These are phyloP conservation scores for Zhuliangozyma blackwelliae DNA, from an alignment of 1,139 yeast species.

Conservation along the genomic window DNA sequence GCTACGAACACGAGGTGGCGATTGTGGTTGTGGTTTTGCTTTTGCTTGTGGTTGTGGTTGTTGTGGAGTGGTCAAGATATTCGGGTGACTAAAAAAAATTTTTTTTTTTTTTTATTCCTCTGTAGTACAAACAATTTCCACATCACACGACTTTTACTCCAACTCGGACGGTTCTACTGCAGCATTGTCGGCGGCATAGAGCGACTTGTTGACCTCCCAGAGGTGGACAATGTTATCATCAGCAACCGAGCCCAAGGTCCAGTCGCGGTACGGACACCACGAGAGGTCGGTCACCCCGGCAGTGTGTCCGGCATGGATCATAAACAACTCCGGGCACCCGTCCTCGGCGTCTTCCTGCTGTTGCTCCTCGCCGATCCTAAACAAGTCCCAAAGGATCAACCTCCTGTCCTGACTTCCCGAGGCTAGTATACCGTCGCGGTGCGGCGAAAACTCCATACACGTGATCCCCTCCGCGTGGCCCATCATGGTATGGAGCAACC, in stretches of 20 bases:
- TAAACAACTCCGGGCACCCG: slow-evolving; percentile 74
- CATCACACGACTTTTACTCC: slow-evolving; percentile 4
- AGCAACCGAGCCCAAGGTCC: slow-evolving; percentile 71
- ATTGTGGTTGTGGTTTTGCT: neutral
- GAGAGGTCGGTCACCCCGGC: slow-evolving; percentile 69
- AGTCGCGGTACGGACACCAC: slow-evolving; percentile 65
- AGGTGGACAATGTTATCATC: slow-evolving; percentile 75
- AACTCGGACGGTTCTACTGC: slow-evolving; percentile 5
- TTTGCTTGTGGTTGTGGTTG: neutral
- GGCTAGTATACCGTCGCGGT: slow-evolving; percentile 66
- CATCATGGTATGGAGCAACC: slow-evolving; percentile 62
- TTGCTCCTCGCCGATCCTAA: slow-evolving; percentile 73
- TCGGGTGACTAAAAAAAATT: neutral
- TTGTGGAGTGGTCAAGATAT: neutral
- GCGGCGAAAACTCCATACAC: slow-evolving; percentile 67
- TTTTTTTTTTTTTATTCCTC: neutral
- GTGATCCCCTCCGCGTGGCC: slow-evolving; percentile 74
- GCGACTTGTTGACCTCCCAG: slow-evolving; percentile 61
- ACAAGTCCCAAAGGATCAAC: slow-evolving; percentile 69
- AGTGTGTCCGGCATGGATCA: slow-evolving; percentile 88
- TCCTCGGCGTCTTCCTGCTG: slow-evolving; percentile 75
- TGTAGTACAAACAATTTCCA: neutral
- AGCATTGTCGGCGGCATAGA: slow-evolving; percentile 35
- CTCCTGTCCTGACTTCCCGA: slow-evolving; percentile 72
- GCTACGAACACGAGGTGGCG: neutral